These are phyloP conservation scores for Trametes maxima DNA, from an alignment of 768 basidiomycete genomes.

Conservation along the genomic window DNA sequence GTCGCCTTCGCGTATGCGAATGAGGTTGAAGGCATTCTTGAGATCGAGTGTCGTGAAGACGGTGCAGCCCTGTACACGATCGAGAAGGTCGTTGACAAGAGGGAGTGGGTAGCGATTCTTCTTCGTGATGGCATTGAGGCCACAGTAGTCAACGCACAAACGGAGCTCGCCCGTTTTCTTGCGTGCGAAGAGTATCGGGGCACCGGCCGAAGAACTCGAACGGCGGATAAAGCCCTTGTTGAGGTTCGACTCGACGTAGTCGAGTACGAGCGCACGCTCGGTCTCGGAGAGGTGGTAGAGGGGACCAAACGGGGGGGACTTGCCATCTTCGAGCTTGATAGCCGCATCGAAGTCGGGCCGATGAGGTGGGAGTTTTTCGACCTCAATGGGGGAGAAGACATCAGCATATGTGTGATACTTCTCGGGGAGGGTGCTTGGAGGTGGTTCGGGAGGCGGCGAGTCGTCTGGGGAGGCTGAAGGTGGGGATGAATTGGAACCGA, in stretches of 20 bases:
- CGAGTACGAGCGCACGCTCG: constrained; percentile 38
- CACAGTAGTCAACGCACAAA: constrained; percentile 32
- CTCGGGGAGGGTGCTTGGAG: neutral
- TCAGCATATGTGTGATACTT: constrained; percentile 32
- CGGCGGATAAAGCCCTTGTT: constrained; percentile 34
- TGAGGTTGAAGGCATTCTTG: constrained; percentile 43
- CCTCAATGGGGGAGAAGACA: constrained; percentile 32
- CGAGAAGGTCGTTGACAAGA: constrained; percentile 37
- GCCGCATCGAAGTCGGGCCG: constrained; percentile 37
- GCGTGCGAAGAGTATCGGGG: constrained; percentile 34
- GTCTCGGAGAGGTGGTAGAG: constrained; percentile 38
- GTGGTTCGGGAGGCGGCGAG: neutral
- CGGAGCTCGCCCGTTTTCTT: constrained; percentile 32
- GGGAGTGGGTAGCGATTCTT: constrained; percentile 40
- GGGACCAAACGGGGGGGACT: constrained; percentile 31
- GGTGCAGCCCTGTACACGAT: constrained; percentile 26
- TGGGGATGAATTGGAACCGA: neutral
- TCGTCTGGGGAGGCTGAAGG: neutral
- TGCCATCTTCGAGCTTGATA: constrained; percentile 38
- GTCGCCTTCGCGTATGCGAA: constrained; percentile 40
- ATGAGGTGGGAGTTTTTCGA: constrained; percentile 38
- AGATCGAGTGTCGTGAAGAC: constrained; percentile 45
- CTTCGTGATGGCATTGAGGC: constrained; percentile 38
- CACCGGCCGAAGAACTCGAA: constrained; percentile 30
- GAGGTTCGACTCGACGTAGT: constrained; percentile 42